phyloP scores from a whole-genome alignment of 768 basidiomycete genomes.

The Termitomyces sp. region DNA sequence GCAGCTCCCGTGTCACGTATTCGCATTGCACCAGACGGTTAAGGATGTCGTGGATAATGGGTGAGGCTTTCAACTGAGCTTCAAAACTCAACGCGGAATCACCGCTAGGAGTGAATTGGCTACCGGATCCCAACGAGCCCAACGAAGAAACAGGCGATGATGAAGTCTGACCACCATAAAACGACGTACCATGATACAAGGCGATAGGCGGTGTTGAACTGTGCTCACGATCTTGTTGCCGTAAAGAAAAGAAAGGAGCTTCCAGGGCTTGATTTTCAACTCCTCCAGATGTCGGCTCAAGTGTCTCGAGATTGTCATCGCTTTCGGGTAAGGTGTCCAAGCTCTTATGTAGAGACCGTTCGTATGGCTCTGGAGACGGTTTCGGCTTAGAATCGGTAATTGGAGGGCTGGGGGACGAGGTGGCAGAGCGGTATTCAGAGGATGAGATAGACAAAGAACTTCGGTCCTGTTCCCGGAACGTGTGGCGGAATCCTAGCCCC shows the following conservation, averaged over 20 bases:
- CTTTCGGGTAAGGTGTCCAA: slow-evolving; percentile 53
- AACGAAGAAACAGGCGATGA: slow-evolving; percentile 77
- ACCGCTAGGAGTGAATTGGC: slow-evolving; percentile 48
- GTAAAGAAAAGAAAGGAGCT: slow-evolving; percentile 35
- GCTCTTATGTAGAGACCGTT: slow-evolving; percentile 37
- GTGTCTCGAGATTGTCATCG: slow-evolving; percentile 39
- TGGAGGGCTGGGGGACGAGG: slow-evolving; percentile 68
- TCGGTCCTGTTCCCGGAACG: slow-evolving; percentile 43
- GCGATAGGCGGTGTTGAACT: slow-evolving; percentile 45
- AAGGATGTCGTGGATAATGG: slow-evolving; percentile 71
- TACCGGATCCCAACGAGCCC: slow-evolving; percentile 72
- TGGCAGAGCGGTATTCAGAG: slow-evolving; percentile 62
- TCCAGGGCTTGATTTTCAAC: slow-evolving; percentile 15
- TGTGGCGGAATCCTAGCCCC: slow-evolving; percentile 41
- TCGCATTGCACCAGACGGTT: slow-evolving; percentile 75
- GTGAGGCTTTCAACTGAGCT: slow-evolving; percentile 69
- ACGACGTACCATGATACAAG: slow-evolving; percentile 33
- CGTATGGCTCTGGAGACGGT: slow-evolving; percentile 30
- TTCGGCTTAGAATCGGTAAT: slow-evolving; percentile 33
- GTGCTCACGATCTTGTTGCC: slow-evolving; percentile 34
- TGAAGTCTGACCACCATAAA: slow-evolving; percentile 48
- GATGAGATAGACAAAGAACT: slow-evolving; percentile 56
- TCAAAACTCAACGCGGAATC: slow-evolving; percentile 58
- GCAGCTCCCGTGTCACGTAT: slow-evolving; percentile 64
- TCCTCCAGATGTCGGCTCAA: slow-evolving; percentile 25